Base-by-base conservation (phyloP, 257 asterid species). In the Coffea canephora region DNA sequence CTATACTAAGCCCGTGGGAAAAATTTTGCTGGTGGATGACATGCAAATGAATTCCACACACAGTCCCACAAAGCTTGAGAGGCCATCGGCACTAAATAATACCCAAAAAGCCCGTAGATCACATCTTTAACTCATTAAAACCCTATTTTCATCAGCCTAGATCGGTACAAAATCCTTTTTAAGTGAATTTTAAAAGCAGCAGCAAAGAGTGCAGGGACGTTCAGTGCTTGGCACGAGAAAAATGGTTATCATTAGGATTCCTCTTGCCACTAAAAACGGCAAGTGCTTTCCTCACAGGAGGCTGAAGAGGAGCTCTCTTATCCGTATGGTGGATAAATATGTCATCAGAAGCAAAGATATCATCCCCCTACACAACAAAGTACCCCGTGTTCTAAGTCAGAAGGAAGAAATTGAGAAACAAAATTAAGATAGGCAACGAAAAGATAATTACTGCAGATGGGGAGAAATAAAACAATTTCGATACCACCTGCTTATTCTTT, bases 181-280 rank as follows among this genome's bases (percentile, higher is more conserved):
- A 13, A n/a, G 39, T 43, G 10, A 76, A 25, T 62, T 49, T 50
- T 36, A 27, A 61, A 45, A n/a, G 71, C 66, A 16, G 43, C 8
- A 11, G 45, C 14, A 71, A 79, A 3, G 54, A 34, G 73, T 19
- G 23, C 18, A 43, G 27, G 57, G 18, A 12, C 55, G 11, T 36
- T 87, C 85, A 93, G 78, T 90, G 87, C 83, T 87, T 91, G 62
- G 92, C 88, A 48, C 93, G 97, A 16, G 96, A 90, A 55, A 48
- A 94, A 79, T 92, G 99, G 79, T 90, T 91, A 87, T 96, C 97
- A 34, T 96, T 94, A 66, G 99, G 99, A 77, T 94, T 96, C 87
- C 98, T 90, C 91, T 71, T 96, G 43, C 93, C 93, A 25, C 96
- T 88, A 93, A 96, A 96, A 78, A 94, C 97, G 23, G 98, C 97